Conservation (phyloP, 306 rosid species). For the Neltuma alba region DNA sequence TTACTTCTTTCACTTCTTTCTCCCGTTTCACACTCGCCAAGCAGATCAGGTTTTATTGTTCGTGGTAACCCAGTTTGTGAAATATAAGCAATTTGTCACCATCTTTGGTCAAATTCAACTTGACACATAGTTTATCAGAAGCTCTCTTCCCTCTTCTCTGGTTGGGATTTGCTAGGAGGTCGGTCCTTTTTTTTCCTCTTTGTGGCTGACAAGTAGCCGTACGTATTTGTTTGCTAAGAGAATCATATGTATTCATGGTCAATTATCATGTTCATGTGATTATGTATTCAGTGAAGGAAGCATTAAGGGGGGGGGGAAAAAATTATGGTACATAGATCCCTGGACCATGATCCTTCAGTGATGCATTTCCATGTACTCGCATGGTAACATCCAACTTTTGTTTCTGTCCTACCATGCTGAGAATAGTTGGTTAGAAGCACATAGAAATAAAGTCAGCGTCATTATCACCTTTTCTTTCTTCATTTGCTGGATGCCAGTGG, state of each 20-base stretch:
- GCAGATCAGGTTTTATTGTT: background rate
- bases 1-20: background rate
- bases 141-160: background rate
- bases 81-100: background rate
- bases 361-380: background rate
- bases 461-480: background rate
- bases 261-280: too few species aligned
- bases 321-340: background rate
- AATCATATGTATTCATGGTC: background rate
- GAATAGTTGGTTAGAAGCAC: background rate
- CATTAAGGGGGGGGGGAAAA: too few species aligned
- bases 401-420: background rate
- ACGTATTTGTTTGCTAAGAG: background rate
- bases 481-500: background rate
- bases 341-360: background rate
- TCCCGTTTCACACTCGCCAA: background rate
- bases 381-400: background rate
- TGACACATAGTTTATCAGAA: background rate
- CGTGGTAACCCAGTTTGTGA: background rate
- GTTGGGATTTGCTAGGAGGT: background rate
- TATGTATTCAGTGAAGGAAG: too few species aligned
- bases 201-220: too few species aligned
- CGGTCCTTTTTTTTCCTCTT: background rate
- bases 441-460: background rate
- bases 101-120: background rate